phyloP scores from a whole-genome alignment of 2,329 filamentous ascomycete genomes.

The Tolypocladium endophyticum region DNA sequence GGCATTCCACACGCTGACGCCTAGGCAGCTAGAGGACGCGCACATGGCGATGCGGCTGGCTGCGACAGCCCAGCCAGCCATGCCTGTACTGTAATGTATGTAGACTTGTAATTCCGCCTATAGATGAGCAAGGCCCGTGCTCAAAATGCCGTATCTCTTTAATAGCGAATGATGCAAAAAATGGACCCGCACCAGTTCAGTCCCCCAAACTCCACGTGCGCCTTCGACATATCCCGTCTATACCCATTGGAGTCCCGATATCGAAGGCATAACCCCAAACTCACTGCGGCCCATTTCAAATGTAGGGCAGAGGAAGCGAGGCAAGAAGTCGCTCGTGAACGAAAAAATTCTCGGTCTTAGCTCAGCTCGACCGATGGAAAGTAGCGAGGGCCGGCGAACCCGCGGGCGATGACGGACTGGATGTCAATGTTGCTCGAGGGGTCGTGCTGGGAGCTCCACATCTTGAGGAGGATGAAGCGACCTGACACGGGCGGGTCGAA shows the following conservation, averaged over 20 bases:
- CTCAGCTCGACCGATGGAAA: conserved; percentile 60
- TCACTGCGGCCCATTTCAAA: background rate
- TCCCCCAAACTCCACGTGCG: background rate
- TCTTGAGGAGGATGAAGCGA: conserved; percentile 76
- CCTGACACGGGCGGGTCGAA: conserved; percentile 78
- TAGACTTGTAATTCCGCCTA: background rate
- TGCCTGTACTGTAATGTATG: too few species aligned
- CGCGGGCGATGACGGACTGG: conserved; percentile 71
- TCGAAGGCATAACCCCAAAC: background rate
- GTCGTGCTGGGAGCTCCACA: conserved; percentile 70
- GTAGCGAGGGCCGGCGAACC: conserved; percentile 76
- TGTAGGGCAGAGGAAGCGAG: background rate
- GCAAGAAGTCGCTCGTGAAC: background rate
- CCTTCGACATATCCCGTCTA: background rate
- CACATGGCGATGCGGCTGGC: background rate
- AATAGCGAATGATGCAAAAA: background rate
- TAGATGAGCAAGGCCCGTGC: background rate
- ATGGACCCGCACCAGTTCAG: background rate
- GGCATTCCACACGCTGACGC: conserved; percentile 13
- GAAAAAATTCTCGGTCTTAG: conserved; percentile 18
- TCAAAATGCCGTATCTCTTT: background rate
- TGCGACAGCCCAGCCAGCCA: background rate
- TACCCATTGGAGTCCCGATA: background rate
- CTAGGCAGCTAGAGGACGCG: conserved; percentile 7
- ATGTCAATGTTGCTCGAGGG: conserved; percentile 71